These are phyloP conservation scores for Trichocladium antarcticum DNA, from an alignment of 495 filamentous ascomycete genomes.

Conservation along the genomic window DNA sequence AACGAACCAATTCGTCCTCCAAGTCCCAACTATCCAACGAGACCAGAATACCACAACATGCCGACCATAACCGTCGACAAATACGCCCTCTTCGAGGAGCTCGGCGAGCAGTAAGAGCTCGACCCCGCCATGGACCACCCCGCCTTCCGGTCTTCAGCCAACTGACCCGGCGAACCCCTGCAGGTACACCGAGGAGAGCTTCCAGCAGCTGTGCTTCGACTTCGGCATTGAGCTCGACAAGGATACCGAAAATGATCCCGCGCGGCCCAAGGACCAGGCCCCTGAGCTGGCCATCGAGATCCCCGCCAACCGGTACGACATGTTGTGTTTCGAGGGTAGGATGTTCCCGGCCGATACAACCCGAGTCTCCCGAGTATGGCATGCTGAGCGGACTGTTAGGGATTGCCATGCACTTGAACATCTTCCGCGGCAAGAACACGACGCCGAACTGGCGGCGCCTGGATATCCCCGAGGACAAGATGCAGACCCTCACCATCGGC, in stretches of 20 bases:
- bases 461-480: conserved; percentile 57
- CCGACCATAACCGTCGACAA: conserved; percentile 95
- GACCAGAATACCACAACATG: conserved; percentile 36
- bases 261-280: conserved; percentile 66
- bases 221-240: conserved; percentile 97
- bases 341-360: neutral
- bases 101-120: conserved; percentile 66
- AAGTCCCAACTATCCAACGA: neutral
- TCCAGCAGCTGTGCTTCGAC: conserved; percentile 96
- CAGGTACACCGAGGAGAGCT: conserved; percentile 84
- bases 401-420: conserved; percentile 87
- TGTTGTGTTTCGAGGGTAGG: conserved; percentile 85
- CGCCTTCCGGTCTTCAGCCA: neutral
- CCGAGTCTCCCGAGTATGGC: neutral
- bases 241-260: conserved; percentile 61
- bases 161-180: conserved; percentile 1
- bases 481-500: conserved; percentile 68
- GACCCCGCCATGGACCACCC: conserved; percentile 21
- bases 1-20: conserved; percentile 12
- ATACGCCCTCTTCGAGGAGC: conserved; percentile 81
- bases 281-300: conserved; percentile 98
- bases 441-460: conserved; percentile 70
- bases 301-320: conserved; percentile 96
- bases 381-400: conserved; percentile 25
- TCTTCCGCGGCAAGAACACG: conserved; percentile 67